Evolutionary conservation across 2,329 filamentous ascomycete species (phyloP).

Genomic region (Beauveria varroae): DNA sequence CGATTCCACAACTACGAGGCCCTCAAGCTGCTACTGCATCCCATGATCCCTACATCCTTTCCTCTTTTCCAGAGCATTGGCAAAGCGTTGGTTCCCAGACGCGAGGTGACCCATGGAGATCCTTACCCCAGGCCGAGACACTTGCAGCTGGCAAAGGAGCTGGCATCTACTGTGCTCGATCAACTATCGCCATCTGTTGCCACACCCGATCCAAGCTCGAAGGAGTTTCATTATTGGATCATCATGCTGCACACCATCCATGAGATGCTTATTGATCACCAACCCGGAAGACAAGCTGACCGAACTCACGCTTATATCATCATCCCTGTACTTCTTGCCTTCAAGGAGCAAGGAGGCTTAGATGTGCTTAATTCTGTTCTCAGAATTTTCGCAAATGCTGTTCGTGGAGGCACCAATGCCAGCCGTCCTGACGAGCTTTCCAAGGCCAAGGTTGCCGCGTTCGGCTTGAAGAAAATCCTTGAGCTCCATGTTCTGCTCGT

Average conservation of each 20-base stretch:
- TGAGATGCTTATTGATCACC: constrained; percentile 67
- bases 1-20: constrained; percentile 68
- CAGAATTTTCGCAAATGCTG: constrained; percentile 46
- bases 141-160: constrained; percentile 50
- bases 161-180: constrained; percentile 63
- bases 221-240: constrained; percentile 74
- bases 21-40: constrained; percentile 68
- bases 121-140: constrained; percentile 47
- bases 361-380: constrained; percentile 66
- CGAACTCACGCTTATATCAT: constrained; percentile 47
- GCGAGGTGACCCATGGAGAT: constrained; percentile 53
- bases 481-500: constrained; percentile 72
- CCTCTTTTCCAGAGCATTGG: constrained; percentile 82
- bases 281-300: constrained; percentile 41
- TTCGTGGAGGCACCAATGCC: constrained; percentile 29
- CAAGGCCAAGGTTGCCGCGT: constrained; percentile 41
- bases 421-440: constrained; percentile 35
- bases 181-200: constrained; percentile 50
- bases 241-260: constrained; percentile 71
- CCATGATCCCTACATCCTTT: constrained; percentile 71
- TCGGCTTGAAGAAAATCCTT: constrained; percentile 73
- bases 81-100: constrained; percentile 69
- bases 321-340: constrained; percentile 75
- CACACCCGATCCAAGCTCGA: constrained; percentile 40
- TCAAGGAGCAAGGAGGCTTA: constrained; percentile 75